Percentiles rank a stretch among this genome's conserved stretches.
Conservation (phyloP, 768 basidiomycete genomes). For the Tylopilus sp. region DNA sequence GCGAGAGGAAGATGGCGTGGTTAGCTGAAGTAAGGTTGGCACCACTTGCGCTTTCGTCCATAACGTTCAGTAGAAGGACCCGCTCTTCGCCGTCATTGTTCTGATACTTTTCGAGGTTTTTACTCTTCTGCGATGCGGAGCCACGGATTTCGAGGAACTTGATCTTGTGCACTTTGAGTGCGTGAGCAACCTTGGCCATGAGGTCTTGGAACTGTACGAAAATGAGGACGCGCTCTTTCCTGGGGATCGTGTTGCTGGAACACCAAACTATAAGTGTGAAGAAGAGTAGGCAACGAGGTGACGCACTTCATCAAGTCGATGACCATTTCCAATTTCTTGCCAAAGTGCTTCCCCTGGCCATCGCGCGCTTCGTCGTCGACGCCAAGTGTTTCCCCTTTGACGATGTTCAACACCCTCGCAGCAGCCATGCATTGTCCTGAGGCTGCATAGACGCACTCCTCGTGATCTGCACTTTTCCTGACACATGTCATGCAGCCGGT, state of each 20-base stretch:
- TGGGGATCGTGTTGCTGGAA: slow-evolving; percentile 62
- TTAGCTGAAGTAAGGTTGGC: slow-evolving; percentile 92
- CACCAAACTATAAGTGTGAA: background rate
- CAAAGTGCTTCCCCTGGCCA: slow-evolving; percentile 72
- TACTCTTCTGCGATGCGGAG: slow-evolving; percentile 70
- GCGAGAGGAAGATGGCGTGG: slow-evolving; percentile 93
- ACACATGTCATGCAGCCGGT: slow-evolving; percentile 80
- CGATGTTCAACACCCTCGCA: slow-evolving; percentile 78
- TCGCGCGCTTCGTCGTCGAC: slow-evolving; percentile 75
- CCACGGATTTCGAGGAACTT: slow-evolving; percentile 81
- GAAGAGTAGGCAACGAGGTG: background rate
- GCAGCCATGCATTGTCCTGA: slow-evolving; percentile 73
- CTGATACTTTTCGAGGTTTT: slow-evolving; percentile 84
- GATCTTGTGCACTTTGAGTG: slow-evolving; percentile 68
- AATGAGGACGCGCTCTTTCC: slow-evolving; percentile 79
- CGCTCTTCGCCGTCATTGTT: slow-evolving; percentile 69
- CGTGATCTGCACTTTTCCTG: slow-evolving; percentile 62
- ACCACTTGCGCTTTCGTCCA: slow-evolving; percentile 93
- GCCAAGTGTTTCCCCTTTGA: slow-evolving; percentile 74
- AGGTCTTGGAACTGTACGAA: slow-evolving; percentile 97
- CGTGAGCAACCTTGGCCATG: slow-evolving; percentile 86
- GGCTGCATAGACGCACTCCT: slow-evolving; percentile 76
- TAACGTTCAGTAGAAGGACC: slow-evolving; percentile 85
- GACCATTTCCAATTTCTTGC: slow-evolving; percentile 77
- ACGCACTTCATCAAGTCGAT: slow-evolving; percentile 72